Conservation (phyloP, 768 basidiomycete genomes). For the Xerocomellus dryophilus region DNA sequence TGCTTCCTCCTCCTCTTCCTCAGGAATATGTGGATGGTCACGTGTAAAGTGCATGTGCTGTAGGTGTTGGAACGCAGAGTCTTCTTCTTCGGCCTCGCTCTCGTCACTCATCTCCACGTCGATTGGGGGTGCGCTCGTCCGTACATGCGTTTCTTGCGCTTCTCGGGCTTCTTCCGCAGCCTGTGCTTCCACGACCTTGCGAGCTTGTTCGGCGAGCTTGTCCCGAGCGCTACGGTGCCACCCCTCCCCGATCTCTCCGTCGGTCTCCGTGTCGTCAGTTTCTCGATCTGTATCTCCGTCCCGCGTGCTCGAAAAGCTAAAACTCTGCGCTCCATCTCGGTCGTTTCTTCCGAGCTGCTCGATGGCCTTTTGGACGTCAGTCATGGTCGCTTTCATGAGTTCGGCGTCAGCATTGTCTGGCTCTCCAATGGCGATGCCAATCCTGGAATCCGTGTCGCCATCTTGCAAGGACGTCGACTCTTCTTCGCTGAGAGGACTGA, state of each 20-base stretch:
- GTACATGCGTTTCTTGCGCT: constrained; percentile 46
- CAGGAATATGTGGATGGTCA: constrained; percentile 60
- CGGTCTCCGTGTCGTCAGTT: constrained; percentile 47
- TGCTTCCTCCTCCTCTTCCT: constrained; percentile 63
- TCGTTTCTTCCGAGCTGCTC: constrained; percentile 72
- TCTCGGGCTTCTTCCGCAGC: constrained; percentile 46
- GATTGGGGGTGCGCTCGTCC: constrained; percentile 56
- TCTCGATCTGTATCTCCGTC: constrained; percentile 49
- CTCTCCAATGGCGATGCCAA: constrained; percentile 27
- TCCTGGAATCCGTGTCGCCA: constrained; percentile 23
- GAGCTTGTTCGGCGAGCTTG: constrained; percentile 69
- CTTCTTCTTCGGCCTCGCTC: constrained; percentile 66
- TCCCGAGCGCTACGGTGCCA: constrained; percentile 66
- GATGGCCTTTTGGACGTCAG: constrained; percentile 87
- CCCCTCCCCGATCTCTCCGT: constrained; percentile 53
- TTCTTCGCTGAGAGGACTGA: constrained; percentile 50
- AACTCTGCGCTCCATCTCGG: constrained; percentile 61
- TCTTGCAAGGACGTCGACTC: constrained; percentile 37
- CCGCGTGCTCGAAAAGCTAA: constrained; percentile 71
- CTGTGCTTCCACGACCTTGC: constrained; percentile 50
- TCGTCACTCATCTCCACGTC: constrained; percentile 77
- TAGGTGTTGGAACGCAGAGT: constrained; percentile 37
- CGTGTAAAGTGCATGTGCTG: constrained; percentile 39
- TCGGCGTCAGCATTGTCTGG: constrained; percentile 38
- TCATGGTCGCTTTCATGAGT: constrained; percentile 85